phyloP scores from a whole-genome alignment of 768 basidiomycete species.

The Amanita thiersii region DNA sequence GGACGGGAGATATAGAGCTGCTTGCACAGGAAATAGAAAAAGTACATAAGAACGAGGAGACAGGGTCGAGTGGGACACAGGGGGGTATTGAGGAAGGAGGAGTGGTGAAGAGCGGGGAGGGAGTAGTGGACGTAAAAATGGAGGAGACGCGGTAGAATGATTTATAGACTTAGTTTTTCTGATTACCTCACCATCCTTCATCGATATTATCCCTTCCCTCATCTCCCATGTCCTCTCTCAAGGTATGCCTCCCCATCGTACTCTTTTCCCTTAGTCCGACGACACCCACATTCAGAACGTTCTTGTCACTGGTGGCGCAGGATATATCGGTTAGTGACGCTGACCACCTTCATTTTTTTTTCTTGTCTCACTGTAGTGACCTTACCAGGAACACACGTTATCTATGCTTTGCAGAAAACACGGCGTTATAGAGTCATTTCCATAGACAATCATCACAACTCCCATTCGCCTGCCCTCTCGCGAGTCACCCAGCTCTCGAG shows the following conservation, averaged over 20 bases:
- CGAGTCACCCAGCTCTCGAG: constrained; percentile 77
- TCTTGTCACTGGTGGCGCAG: constrained; percentile 62
- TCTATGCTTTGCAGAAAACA: constrained; percentile 78
- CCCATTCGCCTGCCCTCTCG: constrained; percentile 63
- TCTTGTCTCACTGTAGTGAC: constrained; percentile 10
- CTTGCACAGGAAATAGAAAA: constrained; percentile 44
- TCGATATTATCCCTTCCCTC: constrained; percentile 6
- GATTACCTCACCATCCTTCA: too few relatives aligned
- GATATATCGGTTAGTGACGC: constrained; percentile 71
- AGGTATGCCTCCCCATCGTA: constrained; percentile 39
- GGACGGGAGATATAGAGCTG: constrained; percentile 61
- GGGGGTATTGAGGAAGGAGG: constrained; percentile 28
- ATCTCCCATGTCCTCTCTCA: constrained; percentile 22
- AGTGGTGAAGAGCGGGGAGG: constrained; percentile 39
- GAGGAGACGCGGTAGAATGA: constrained; percentile 5
- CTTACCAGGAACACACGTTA: constrained; percentile 81
- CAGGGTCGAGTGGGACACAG: constrained; percentile 22
- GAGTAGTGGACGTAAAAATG: constrained; percentile 37
- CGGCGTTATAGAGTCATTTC: constrained; percentile 89
- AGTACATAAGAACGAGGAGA: constrained; percentile 30
- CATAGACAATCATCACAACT: constrained; percentile 94
- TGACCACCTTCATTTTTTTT: too few relatives aligned
- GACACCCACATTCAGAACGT: constrained; percentile 28
- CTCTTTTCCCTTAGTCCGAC: constrained; percentile 9
- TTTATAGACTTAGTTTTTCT: constrained; percentile 2